Evolutionary conservation across 129 eudicot species (phyloP).

Genomic region (Helianthus annuus): HanXRQr2.0-SUNRISE NC_035445.2:91150989-91151488

Average conservation of each 20-base stretch:
- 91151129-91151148: constrained; percentile 44
- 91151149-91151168: constrained; percentile 55
- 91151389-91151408: constrained; percentile 42
- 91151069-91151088: constrained; percentile 63
- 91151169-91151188: constrained; percentile 67
- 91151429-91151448: constrained; percentile 31
- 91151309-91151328: constrained; percentile 33
- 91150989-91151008: constrained; percentile 84
- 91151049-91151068: constrained; percentile 58
- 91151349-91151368: constrained; percentile 27
- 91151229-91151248: constrained; percentile 72
- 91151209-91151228: constrained; percentile 29
- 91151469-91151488: constrained; percentile 29
- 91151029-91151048: constrained; percentile 58
- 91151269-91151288: constrained; percentile 57
- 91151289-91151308: constrained; percentile 60
- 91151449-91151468: constrained; percentile 11
- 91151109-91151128: constrained; percentile 46
- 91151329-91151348: constrained; percentile 45
- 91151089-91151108: constrained; percentile 79
- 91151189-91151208: constrained; percentile 61
- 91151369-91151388: constrained; percentile 41
- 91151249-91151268: constrained; percentile 73
- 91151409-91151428: constrained; percentile 28
- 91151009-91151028: constrained; percentile 59